Percentiles rank a stretch among this genome's conserved stretches.
Conservation (phyloP, 2,329 filamentous ascomycete species). For the Fusarium beomiforme region DNA sequence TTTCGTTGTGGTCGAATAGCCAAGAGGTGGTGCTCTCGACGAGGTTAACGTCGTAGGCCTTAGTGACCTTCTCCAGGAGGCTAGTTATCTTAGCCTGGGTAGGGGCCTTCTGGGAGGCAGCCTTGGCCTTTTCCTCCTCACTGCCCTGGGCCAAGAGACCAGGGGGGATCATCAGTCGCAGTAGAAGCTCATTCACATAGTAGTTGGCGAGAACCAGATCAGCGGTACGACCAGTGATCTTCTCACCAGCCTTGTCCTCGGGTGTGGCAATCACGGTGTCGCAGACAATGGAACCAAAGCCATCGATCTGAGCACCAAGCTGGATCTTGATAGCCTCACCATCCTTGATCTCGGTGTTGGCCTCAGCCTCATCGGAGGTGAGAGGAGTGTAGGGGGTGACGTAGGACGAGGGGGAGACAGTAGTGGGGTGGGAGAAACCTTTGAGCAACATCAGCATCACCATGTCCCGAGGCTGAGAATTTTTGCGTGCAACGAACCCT, state of each 20-base stretch:
- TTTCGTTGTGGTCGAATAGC: constrained; percentile 96
- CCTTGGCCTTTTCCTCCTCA: constrained; percentile 96
- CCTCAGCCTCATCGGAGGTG: constrained; percentile 85
- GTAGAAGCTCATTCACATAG: constrained; percentile 94
- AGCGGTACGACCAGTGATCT: constrained; percentile 79
- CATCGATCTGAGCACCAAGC: constrained; percentile 98
- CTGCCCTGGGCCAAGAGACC: constrained; percentile 83
- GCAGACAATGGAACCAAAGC: constrained; percentile 95
- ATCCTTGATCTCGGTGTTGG: constrained; percentile 79
- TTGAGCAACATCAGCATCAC: constrained; percentile 36
- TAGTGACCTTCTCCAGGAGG: constrained; percentile 90
- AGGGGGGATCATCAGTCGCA: constrained; percentile 91
- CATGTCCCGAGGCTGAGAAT: neutral
- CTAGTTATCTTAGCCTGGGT: constrained; percentile 88
- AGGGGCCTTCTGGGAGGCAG: constrained; percentile 80
- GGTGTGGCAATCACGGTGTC: constrained; percentile 83
- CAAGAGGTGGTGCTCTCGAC: constrained; percentile 99
- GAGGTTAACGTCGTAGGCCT: constrained; percentile 89
- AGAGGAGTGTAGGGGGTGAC: constrained; percentile 97
- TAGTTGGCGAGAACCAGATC: constrained; percentile 91
- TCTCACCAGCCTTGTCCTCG: constrained; percentile 68
- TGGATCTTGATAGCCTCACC: constrained; percentile 96
- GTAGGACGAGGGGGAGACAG: constrained; percentile 91
- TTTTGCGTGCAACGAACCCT: constrained; percentile 69
- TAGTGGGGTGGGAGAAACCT: constrained; percentile 94